Evolutionary conservation across 805 yeast species (phyloP), one percentile per base, ranked within the genome.

Genomic region (Candida silvatica): DNA sequence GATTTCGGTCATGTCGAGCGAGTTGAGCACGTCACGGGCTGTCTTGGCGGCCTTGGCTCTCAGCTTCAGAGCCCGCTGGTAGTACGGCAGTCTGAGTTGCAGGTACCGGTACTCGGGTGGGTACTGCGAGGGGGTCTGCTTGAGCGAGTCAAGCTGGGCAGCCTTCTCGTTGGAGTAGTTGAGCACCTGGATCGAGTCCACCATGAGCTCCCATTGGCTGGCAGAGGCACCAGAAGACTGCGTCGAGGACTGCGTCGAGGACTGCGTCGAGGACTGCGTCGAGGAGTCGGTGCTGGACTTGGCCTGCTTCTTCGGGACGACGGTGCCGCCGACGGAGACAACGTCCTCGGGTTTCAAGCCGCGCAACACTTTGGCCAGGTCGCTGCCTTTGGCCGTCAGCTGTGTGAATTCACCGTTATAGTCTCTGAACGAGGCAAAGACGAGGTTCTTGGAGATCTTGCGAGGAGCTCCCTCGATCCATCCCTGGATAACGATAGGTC

Each of bases 21-120:
- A 36, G 27, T 66, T 66, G 18, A 69, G 49, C 3, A 52, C 54
- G 0, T 41, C 27, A 19, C 74, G 55, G 16, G 66, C 61, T 12
- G 61, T 43, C 17, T 59, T 54, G 0, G 84, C 71, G 1, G 77
- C 73, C 32, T 62, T 52, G 20, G 86, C 71, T 48, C 94, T 62
- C 28, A 62, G 58, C 34, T 66, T 66, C 30, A 85, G 48, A 2
- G 80, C 69, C 0, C 62, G 46, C 45, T 82, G 94, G 40, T 61
- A 75, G 35, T 49, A 59, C 1, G 71, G 70, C 9, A 67, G 68
- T 33, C 98, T 65, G 32, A 90, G 59, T 53, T 90, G 96, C 33
- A 92, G 61, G 51, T 80, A 88, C 39, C 97, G 64, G 46, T 74
- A 77, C 49, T 86, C 81, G 4, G 85, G 78, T 0, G 96, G 96